phyloP scores from a whole-genome alignment of 495 filamentous ascomycete species.

The Platismatia glauca region DNA sequence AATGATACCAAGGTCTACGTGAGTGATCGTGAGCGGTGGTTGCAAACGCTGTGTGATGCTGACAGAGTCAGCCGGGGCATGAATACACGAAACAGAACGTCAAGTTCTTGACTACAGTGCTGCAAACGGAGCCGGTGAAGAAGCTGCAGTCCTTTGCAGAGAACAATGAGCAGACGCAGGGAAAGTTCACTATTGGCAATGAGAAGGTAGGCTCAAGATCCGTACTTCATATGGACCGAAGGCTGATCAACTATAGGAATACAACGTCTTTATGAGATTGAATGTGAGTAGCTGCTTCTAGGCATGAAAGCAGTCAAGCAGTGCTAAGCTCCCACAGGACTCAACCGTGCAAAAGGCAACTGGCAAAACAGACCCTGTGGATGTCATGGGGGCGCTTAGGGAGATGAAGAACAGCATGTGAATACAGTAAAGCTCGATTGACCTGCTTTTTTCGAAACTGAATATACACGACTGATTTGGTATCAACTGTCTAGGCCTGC shows the following conservation, averaged over 20 bases:
- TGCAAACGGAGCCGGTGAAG: constrained; percentile 60
- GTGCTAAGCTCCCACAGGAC: constrained; percentile 45
- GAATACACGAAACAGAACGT: constrained; percentile 95
- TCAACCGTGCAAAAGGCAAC: constrained; percentile 75
- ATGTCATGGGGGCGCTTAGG: constrained; percentile 77
- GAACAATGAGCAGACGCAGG: constrained; percentile 77
- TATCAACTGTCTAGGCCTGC: background rate
- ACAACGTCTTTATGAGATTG: constrained; percentile 95
- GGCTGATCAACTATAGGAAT: constrained; percentile 45
- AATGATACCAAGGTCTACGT: constrained; percentile 93
- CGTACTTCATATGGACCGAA: background rate
- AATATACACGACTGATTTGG: background rate
- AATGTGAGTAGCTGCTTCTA: constrained; percentile 47
- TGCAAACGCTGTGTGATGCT: background rate
- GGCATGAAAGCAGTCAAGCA: background rate
- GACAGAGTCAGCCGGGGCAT: constrained; percentile 62
- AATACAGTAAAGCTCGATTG: constrained; percentile 11
- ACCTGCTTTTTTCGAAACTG: background rate
- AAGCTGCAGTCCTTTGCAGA: constrained; percentile 69
- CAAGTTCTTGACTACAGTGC: constrained; percentile 68
- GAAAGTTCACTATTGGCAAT: constrained; percentile 93
- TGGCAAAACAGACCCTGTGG: constrained; percentile 70
- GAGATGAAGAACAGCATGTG: constrained; percentile 83
- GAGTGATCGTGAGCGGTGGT: constrained; percentile 27
- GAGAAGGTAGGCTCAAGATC: constrained; percentile 62